phyloP scores from a whole-genome alignment of 1,139 yeast genomes.

The Saccharomyces hybrid region DNA sequence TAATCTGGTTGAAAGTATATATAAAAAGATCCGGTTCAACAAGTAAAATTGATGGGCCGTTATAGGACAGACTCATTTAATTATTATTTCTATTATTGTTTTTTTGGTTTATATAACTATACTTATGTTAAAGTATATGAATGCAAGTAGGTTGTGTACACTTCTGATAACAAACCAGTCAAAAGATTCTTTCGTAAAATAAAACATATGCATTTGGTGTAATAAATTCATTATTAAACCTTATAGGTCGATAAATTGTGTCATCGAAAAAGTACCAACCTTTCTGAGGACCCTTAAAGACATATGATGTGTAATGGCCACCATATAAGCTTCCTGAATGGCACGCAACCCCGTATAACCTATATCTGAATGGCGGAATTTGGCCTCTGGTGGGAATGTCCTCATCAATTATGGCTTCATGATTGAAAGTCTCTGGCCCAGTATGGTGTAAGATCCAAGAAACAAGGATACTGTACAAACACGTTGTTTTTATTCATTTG shows the following conservation, averaged over 20 bases:
- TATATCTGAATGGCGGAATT: slow-evolving; percentile 66
- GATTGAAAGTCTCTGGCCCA: slow-evolving; percentile 51
- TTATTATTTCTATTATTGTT: not conserved
- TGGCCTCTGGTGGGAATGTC: slow-evolving; percentile 63
- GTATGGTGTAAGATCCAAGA: slow-evolving; percentile 60
- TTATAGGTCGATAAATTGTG: slow-evolving; percentile 20
- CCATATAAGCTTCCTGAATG: slow-evolving; percentile 74
- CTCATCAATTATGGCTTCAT: slow-evolving; percentile 26
- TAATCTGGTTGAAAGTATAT: too few species aligned
- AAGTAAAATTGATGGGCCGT: not conserved
- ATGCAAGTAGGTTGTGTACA: not conserved
- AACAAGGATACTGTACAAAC: slow-evolving; percentile 37
- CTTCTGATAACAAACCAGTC: not conserved
- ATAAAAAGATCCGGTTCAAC: too few species aligned
- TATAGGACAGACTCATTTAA: not conserved
- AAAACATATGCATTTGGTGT: slow-evolving; percentile 63
- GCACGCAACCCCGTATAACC: slow-evolving; percentile 73
- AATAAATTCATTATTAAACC: slow-evolving; percentile 22
- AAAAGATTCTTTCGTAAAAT: slow-evolving; percentile 40
- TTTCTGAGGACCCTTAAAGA: slow-evolving; percentile 47
- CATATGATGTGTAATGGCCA: slow-evolving; percentile 87
- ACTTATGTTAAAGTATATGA: not conserved
- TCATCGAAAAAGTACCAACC: slow-evolving; percentile 31
- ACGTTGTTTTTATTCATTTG: slow-evolving; percentile 29
- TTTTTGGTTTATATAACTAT: not conserved